phyloP scores from a whole-genome alignment of 2,329 filamentous ascomycete genomes.

The Ascosphaera apis region DNA sequence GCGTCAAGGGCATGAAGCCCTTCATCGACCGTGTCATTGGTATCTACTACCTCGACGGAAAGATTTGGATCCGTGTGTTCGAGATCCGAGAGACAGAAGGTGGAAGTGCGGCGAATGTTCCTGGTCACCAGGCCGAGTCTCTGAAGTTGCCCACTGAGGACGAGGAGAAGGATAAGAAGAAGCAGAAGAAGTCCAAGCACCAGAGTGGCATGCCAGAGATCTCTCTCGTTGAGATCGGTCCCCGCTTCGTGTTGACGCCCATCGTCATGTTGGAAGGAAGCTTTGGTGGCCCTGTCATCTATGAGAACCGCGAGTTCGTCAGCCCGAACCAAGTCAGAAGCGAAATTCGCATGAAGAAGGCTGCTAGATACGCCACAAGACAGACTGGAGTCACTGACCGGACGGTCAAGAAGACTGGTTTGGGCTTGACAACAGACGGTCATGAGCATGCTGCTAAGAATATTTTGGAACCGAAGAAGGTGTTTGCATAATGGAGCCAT shows the following conservation, averaged over 20 bases:
- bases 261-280: conserved; percentile 89
- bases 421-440: conserved; percentile 51
- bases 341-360: conserved; percentile 55
- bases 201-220: conserved; percentile 46
- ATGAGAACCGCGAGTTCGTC: conserved; percentile 94
- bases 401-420: conserved; percentile 47
- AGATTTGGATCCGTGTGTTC: conserved; percentile 91
- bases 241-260: conserved; percentile 75
- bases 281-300: conserved; percentile 90
- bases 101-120: conserved; percentile 25
- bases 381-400: conserved; percentile 52
- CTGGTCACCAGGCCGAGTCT: conserved; percentile 18
- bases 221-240: conserved; percentile 76
- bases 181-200: conserved; percentile 13
- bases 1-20: conserved; percentile 73
- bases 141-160: conserved; percentile 14
- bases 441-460: conserved; percentile 39
- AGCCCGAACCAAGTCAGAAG: conserved; percentile 83
- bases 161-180: conserved; percentile 21
- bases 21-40: conserved; percentile 91
- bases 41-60: conserved; percentile 74
- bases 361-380: conserved; percentile 52
- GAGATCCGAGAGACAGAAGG: conserved; percentile 70
- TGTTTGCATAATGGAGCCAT: conserved; percentile 55
- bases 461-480: conserved; percentile 49